These are phyloP conservation scores for Orbilia quercus DNA, from an alignment of 2,329 filamentous ascomycete species.

Conservation along the genomic window DNA sequence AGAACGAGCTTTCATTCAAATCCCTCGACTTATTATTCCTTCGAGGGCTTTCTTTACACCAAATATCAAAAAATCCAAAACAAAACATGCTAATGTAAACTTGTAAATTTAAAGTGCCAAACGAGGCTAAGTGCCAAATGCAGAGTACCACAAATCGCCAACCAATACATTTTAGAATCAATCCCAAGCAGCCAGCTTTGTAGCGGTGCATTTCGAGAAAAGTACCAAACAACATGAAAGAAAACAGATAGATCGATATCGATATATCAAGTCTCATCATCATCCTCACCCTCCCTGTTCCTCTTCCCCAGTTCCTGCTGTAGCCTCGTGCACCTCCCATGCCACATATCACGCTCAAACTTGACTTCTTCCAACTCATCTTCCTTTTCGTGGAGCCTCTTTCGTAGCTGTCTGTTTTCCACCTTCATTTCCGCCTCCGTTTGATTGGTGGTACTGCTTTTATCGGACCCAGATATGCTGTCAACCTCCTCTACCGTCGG, in stretches of 20 bases:
- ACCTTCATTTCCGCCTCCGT: constrained; percentile 1
- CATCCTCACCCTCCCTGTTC: background rate
- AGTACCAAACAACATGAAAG: background rate
- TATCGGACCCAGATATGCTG: background rate
- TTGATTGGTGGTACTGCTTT: background rate
- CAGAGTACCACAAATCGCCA: too few relatives aligned
- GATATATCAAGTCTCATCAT: background rate
- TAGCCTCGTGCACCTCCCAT: background rate
- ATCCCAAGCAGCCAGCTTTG: too few relatives aligned
- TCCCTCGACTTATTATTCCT: too few relatives aligned
- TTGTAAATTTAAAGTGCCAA: too few relatives aligned
- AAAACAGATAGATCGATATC: background rate
- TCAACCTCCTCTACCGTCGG: background rate
- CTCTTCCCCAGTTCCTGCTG: background rate
- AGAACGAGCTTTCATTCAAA: too few relatives aligned
- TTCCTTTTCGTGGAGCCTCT: background rate
- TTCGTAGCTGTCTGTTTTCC: background rate
- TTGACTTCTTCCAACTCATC: background rate
- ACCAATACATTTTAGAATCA: too few relatives aligned
- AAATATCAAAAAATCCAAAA: too few relatives aligned
- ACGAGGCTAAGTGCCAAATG: too few relatives aligned
- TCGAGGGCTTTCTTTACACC: too few relatives aligned
- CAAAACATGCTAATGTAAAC: too few relatives aligned
- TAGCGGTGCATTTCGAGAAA: too few relatives aligned
- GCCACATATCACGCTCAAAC: constrained; percentile 9